Evolutionary conservation across 2,329 filamentous ascomycete species (phyloP), one percentile per base, ranked within the genome.

Genomic region (Lasiodiplodia sp.): DNA sequence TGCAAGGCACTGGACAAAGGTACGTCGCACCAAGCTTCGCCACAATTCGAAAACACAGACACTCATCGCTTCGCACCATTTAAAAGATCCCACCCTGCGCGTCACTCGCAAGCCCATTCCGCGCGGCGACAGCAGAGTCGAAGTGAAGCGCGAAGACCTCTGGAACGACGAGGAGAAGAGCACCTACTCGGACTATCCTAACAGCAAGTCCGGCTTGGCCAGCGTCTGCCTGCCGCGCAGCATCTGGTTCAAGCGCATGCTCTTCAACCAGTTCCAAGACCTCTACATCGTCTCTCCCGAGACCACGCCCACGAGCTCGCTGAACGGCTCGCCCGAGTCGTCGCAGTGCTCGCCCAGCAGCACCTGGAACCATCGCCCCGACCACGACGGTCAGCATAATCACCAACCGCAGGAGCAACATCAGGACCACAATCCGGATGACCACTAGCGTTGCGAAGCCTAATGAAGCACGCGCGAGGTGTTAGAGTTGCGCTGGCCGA

Each of bases 211-310:
- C n/a, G 82, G 79, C 1, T 76, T 85, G 66, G 83, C 83, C 23
- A 83, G 82, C 65, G 77, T 85, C 69, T 81, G 82, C 58, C 76
- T 85, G 25, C 82, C 83, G 6, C 78, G 76, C 12, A 72, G 74
- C 37, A 80, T 82, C 11, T 84, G 83, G 71, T 83, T 81, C 79
- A 82, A 81, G 69, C 78, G 82, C 49, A 75, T 84, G 70, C 72
- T 85, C 18, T 76, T 83, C 68, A 81, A 82, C 68, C 80, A 78
- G 68, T 85, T 79, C 70, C 78, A 82, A 28, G 80, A 84, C 44
- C 77, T 85, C n/a, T 85, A 82, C 73, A 84, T 85, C 69, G 80
- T 85, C 21, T 82, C 79, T 60, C 78, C 81, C 21, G 80, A 82
- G 52, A 74, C 75, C 60, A 75, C 75, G 18, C 73, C 73, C 34